Evolutionary conservation across 306 rosid species (phyloP).

Genomic region (Prunus persica): DNA sequence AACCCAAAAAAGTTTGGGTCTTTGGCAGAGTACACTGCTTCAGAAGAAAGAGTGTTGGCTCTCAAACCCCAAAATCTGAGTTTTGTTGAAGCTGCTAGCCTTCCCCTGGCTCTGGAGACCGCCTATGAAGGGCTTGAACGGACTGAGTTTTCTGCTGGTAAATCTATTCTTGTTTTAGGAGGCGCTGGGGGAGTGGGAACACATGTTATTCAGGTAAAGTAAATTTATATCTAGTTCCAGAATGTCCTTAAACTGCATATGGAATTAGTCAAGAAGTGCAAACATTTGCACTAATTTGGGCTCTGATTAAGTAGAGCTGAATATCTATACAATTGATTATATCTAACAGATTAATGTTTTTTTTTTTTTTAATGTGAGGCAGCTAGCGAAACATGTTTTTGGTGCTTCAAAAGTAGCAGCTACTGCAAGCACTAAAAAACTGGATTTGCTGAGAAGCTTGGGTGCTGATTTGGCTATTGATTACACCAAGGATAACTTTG

Average conservation of each 20-base stretch:
- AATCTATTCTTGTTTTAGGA: slow-evolving; percentile 68
- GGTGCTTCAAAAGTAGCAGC: slow-evolving; percentile 70
- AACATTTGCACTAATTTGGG: not conserved
- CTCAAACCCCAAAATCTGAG: slow-evolving; percentile 61
- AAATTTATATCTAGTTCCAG: not conserved
- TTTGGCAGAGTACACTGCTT: slow-evolving; percentile 68
- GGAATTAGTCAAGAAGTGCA: not conserved
- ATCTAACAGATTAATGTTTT: too few species aligned
- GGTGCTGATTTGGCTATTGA: slow-evolving; percentile 65
- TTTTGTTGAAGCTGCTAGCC: slow-evolving; percentile 74
- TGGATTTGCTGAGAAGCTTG: slow-evolving; percentile 47
- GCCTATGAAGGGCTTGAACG: slow-evolving; percentile 68
- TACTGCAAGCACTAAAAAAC: slow-evolving; percentile 54
- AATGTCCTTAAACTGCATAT: not conserved
- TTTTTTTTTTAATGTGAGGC: not conserved
- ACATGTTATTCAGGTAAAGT: slow-evolving; percentile 50
- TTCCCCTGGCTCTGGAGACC: slow-evolving; percentile 62
- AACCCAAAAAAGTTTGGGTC: slow-evolving; percentile 44
- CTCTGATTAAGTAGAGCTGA: too few species aligned
- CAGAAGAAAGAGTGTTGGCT: slow-evolving; percentile 58
- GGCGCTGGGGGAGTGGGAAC: slow-evolving; percentile 83
- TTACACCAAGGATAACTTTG: slow-evolving; percentile 55
- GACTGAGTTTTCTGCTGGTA: slow-evolving; percentile 37
- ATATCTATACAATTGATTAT: too few species aligned
- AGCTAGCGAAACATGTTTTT: slow-evolving; percentile 67